Percentiles rank a stretch among this genome's conserved stretches.
phyloP scores from a whole-genome alignment of 2,329 filamentous ascomycete genomes.

The Pseudocercospora eumusae region DNA sequence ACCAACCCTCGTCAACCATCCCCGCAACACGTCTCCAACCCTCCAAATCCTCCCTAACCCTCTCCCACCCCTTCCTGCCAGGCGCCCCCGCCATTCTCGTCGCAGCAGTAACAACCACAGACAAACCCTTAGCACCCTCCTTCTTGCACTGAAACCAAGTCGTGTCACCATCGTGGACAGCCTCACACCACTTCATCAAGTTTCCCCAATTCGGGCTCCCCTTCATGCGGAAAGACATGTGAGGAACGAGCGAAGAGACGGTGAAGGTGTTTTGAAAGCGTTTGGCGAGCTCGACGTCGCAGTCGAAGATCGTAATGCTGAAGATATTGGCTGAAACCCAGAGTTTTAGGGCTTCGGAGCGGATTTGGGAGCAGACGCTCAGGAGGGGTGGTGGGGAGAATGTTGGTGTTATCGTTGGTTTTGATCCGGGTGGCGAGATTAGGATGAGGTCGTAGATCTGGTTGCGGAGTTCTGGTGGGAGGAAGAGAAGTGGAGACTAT shows the following conservation, averaged over 20 bases:
- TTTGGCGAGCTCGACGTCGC: not conserved
- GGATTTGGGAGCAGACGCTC: not conserved
- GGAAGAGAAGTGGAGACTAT: not conserved
- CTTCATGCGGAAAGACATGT: not conserved
- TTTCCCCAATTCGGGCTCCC: not conserved
- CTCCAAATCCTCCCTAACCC: conserved; percentile 6
- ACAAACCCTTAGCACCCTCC: not conserved
- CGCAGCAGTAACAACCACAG: not conserved
- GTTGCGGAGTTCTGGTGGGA: conserved; percentile 10
- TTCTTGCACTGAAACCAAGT: conserved; percentile 1
- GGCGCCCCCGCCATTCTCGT: not conserved
- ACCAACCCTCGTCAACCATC: not conserved
- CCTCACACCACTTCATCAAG: conserved; percentile 9
- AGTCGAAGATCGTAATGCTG: not conserved
- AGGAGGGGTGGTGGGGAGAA: not conserved
- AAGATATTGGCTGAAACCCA: not conserved
- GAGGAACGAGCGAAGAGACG: not conserved
- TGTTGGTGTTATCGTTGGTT: not conserved
- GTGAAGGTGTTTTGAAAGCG: not conserved
- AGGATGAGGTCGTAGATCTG: conserved; percentile 7
- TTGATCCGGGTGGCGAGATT: not conserved
- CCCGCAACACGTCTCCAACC: conserved; percentile 5
- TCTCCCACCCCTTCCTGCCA: not conserved
- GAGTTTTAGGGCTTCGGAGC: not conserved
- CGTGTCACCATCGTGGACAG: not conserved